Conservation (phyloP, 2,329 filamentous ascomycete species). For the Aspergillus sp. region DNA sequence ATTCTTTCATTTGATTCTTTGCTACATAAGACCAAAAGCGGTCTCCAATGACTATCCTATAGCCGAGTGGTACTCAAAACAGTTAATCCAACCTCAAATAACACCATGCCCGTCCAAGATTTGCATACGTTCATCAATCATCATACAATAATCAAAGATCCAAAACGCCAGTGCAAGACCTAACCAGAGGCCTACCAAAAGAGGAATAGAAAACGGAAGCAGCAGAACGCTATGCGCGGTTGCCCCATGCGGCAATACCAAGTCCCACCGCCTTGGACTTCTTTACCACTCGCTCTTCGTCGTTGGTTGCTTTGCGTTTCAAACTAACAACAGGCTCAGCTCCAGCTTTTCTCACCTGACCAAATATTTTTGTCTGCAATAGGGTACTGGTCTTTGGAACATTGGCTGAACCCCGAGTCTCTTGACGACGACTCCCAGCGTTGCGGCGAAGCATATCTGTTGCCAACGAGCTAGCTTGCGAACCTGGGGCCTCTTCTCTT, state of each 20-base stretch:
- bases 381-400: constrained; percentile 40
- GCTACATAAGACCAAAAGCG: not conserved
- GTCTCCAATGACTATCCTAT: not conserved
- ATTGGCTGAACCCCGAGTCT: constrained; percentile 26
- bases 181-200: not conserved
- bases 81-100: constrained; percentile 4
- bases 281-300: constrained; percentile 38
- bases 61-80: not conserved
- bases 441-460: constrained; percentile 64
- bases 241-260: constrained; percentile 45
- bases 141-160: constrained; percentile 12
- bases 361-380: constrained; percentile 59
- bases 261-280: constrained; percentile 50
- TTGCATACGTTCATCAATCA: constrained; percentile 15
- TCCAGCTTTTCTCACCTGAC: constrained; percentile 52
- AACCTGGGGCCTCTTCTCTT: constrained; percentile 59
- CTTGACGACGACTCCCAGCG: constrained; percentile 36
- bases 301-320: constrained; percentile 37
- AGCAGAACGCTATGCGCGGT: constrained; percentile 20
- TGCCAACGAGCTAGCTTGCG: constrained; percentile 71
- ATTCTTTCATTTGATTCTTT: not conserved
- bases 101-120: constrained; percentile 12
- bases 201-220: constrained; percentile 12
- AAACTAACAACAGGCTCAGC: constrained; percentile 24
- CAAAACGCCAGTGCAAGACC: not conserved